Percentiles rank a stretch among this genome's conserved stretches.
phyloP scores from a whole-genome alignment of 495 filamentous ascomycete species.

The Penicillium arizonense region DNA sequence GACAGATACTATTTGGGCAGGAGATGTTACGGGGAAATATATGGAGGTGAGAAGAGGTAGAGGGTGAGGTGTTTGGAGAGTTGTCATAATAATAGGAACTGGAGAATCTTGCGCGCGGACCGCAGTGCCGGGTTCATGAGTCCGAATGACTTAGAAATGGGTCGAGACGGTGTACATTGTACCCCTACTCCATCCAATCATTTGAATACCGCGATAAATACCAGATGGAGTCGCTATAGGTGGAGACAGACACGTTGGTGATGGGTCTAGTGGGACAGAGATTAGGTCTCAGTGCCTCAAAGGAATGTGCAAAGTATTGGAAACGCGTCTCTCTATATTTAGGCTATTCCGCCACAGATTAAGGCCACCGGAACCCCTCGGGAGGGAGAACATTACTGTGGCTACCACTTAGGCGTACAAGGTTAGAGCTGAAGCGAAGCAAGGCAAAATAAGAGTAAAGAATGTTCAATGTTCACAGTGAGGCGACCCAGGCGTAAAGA shows the following conservation, averaged over 20 bases:
- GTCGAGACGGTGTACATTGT: neutral
- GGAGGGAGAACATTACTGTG: neutral
- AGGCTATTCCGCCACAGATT: slow-evolving; percentile 9
- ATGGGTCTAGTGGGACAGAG: slow-evolving; percentile 17
- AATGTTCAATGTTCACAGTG: too few species aligned
- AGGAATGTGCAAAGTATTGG: too few species aligned
- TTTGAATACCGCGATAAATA: neutral
- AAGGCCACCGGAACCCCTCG: slow-evolving; percentile 13
- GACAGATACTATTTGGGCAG: neutral
- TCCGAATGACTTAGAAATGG: slow-evolving; percentile 9
- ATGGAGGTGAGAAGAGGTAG: too few species aligned
- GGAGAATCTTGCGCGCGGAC: slow-evolving; percentile 7
- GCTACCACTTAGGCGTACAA: neutral
- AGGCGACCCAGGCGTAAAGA: too few species aligned
- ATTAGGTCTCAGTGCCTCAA: neutral
- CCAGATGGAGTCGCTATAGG: slow-evolving; percentile 1
- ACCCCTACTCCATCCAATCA: too few species aligned
- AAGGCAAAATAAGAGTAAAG: neutral
- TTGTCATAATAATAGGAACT: neutral
- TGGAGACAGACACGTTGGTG: slow-evolving; percentile 15
- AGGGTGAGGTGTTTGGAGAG: too few species aligned
- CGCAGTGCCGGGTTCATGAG: slow-evolving; percentile 7
- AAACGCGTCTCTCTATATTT: neutral
- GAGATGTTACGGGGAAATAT: neutral
- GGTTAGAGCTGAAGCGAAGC: neutral